Evolutionary conservation across 1,139 yeast genomes (phyloP).

Genomic region (Geotrichum candidum): DNA sequence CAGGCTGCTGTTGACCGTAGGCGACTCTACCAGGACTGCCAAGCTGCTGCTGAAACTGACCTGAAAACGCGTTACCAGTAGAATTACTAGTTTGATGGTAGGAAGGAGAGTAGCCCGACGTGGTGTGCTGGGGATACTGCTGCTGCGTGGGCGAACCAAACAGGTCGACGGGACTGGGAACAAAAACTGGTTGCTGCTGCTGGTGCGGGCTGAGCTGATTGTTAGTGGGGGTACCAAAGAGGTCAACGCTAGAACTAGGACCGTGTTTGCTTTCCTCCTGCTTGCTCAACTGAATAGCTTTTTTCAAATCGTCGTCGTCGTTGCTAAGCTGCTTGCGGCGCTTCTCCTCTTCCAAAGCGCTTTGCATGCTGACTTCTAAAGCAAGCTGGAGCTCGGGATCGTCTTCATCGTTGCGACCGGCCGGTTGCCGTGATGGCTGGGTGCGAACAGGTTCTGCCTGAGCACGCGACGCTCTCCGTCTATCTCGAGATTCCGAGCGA

Average conservation of each 20-base stretch:
- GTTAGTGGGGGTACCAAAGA: slow-evolving; percentile 13
- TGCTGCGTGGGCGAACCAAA: slow-evolving; percentile 24
- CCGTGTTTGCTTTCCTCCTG: slow-evolving; percentile 65
- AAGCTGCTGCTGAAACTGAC: slow-evolving; percentile 31
- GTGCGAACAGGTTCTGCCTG: background rate
- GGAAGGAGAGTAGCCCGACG: slow-evolving; percentile 14
- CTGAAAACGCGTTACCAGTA: slow-evolving; percentile 29
- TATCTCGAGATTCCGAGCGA: slow-evolving; percentile 45
- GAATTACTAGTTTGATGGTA: slow-evolving; percentile 35
- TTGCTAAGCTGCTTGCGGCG: slow-evolving; percentile 25
- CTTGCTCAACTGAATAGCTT: slow-evolving; percentile 75
- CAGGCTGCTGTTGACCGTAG: slow-evolving; percentile 34
- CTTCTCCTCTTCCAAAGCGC: slow-evolving; percentile 81
- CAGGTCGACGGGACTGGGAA: slow-evolving; percentile 28
- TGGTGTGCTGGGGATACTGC: slow-evolving; percentile 20
- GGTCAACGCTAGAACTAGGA: slow-evolving; percentile 10
- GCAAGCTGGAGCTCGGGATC: slow-evolving; percentile 82
- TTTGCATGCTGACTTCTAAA: slow-evolving; percentile 68
- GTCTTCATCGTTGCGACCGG: slow-evolving; percentile 36
- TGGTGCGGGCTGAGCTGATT: slow-evolving; percentile 17
- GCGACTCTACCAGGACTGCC: slow-evolving; percentile 14
- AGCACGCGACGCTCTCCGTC: slow-evolving; percentile 2
- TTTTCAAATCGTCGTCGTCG: slow-evolving; percentile 54
- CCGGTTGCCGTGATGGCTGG: background rate
- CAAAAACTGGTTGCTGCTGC: slow-evolving; percentile 23